Percentiles rank a stretch among this genome's conserved stretches.
Conservation (phyloP, 768 basidiomycete genomes). For the Boletellus ananiceps region DNA sequence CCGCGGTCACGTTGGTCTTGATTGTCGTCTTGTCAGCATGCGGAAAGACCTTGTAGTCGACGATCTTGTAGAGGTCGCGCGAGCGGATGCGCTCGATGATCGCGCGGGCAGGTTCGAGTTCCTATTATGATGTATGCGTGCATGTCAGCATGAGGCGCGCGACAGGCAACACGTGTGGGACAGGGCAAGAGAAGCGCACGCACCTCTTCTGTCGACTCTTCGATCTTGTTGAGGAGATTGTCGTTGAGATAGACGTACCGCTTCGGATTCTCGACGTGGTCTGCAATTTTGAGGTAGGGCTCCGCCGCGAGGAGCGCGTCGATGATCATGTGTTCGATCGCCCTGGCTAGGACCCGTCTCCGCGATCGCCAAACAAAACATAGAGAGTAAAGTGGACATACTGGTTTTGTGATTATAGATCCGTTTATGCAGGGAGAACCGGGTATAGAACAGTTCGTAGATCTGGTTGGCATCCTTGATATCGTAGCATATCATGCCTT, state of each 20-base stretch:
- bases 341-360: slow-evolving; percentile 45
- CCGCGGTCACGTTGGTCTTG: slow-evolving; percentile 32
- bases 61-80: slow-evolving; percentile 65
- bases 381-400: not conserved
- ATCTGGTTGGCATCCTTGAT: slow-evolving; percentile 78
- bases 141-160: too few relatives aligned
- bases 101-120: slow-evolving; percentile 50
- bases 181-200: not conserved
- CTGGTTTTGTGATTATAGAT: slow-evolving; percentile 82
- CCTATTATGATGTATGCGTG: slow-evolving; percentile 34
- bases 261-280: slow-evolving; percentile 51
- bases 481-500: slow-evolving; percentile 72
- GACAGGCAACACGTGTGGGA: too few relatives aligned
- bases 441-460: slow-evolving; percentile 66
- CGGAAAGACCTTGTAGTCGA: slow-evolving; percentile 57
- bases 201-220: slow-evolving; percentile 40
- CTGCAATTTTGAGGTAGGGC: slow-evolving; percentile 54
- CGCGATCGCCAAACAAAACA: not conserved
- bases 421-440: slow-evolving; percentile 77
- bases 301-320: slow-evolving; percentile 74
- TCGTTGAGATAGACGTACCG: slow-evolving; percentile 67
- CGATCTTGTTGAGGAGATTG: slow-evolving; percentile 56
- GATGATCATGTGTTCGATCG: slow-evolving; percentile 82
- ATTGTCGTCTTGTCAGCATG: slow-evolving; percentile 29
- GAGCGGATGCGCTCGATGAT: slow-evolving; percentile 58